phyloP scores from a whole-genome alignment of 371 early-diverging fungal species.

The Circinella minor region DNA sequence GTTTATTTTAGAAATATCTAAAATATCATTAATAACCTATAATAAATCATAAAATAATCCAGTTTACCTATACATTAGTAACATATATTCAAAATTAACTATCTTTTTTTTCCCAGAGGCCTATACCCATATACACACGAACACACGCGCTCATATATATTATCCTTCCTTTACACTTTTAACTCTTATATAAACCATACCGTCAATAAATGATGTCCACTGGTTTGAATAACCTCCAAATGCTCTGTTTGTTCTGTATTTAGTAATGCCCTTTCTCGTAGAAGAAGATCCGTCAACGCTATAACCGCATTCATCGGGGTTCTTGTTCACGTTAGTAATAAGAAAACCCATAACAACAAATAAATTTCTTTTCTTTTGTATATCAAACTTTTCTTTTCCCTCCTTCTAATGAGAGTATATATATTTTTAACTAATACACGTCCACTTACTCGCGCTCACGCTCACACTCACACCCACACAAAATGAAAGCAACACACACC shows the following conservation, averaged over 20 bases:
- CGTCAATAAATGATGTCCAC: conserved; percentile 63
- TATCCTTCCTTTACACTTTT: too few species aligned
- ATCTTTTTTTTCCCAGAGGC: neutral
- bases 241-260: conserved; percentile 59
- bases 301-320: conserved; percentile 70
- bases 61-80: too few species aligned
- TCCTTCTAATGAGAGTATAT: too few species aligned
- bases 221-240: conserved; percentile 64
- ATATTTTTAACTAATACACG: too few species aligned
- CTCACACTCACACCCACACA: neutral
- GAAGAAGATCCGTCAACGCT: conserved; percentile 59
- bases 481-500: conserved; percentile 22
- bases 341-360: neutral
- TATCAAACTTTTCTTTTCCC: too few species aligned
- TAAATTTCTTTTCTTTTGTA: too few species aligned
- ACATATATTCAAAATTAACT: neutral
- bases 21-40: conserved; percentile 65
- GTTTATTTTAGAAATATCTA: conserved; percentile 64
- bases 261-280: conserved; percentile 54
- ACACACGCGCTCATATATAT: too few species aligned
- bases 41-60: neutral
- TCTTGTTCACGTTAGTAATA: conserved; percentile 22
- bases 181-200: conserved; percentile 28
- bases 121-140: neutral
- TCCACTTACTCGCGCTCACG: too few species aligned